Evolutionary conservation across 495 filamentous ascomycete species (phyloP).

Genomic region (Pseudoneurospora amorphoporcata): DNA sequence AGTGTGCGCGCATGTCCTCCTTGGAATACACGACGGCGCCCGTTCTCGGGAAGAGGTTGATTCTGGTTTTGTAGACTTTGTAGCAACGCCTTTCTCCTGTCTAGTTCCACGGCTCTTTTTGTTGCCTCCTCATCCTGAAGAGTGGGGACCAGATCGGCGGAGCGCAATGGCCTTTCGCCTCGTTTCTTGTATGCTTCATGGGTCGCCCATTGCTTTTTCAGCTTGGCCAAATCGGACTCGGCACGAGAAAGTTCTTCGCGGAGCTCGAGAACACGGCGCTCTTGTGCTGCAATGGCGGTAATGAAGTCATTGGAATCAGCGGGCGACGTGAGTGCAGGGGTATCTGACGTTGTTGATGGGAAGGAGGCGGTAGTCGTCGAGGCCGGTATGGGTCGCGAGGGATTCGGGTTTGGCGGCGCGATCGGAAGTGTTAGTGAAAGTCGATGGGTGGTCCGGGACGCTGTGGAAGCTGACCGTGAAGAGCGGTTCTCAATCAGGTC

Average conservation of each 20-base stretch:
- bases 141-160: slow-evolving; percentile 20
- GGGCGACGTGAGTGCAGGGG: slow-evolving; percentile 36
- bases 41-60: slow-evolving; percentile 26
- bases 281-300: slow-evolving; percentile 81
- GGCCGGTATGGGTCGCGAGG: slow-evolving; percentile 34
- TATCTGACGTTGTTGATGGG: slow-evolving; percentile 39
- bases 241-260: slow-evolving; percentile 77
- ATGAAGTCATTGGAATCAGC: slow-evolving; percentile 68
- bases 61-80: slow-evolving; percentile 46
- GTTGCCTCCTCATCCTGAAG: slow-evolving; percentile 28
- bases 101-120: slow-evolving; percentile 39
- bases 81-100: slow-evolving; percentile 50
- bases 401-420: slow-evolving; percentile 28
- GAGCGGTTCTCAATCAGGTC: slow-evolving; percentile 35
- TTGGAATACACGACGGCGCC: slow-evolving; percentile 38
- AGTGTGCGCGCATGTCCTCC: slow-evolving; percentile 63
- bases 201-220: slow-evolving; percentile 74
- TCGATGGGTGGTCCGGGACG: slow-evolving; percentile 58
- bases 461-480: slow-evolving; percentile 42
- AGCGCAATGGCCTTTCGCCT: slow-evolving; percentile 46
- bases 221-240: slow-evolving; percentile 59
- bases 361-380: slow-evolving; percentile 29
- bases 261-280: slow-evolving; percentile 85
- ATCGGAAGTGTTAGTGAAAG: slow-evolving; percentile 77
- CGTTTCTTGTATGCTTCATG: slow-evolving; percentile 73